phyloP scores from a whole-genome alignment of 257 asterid species.

The Solanum chilense region DNA sequence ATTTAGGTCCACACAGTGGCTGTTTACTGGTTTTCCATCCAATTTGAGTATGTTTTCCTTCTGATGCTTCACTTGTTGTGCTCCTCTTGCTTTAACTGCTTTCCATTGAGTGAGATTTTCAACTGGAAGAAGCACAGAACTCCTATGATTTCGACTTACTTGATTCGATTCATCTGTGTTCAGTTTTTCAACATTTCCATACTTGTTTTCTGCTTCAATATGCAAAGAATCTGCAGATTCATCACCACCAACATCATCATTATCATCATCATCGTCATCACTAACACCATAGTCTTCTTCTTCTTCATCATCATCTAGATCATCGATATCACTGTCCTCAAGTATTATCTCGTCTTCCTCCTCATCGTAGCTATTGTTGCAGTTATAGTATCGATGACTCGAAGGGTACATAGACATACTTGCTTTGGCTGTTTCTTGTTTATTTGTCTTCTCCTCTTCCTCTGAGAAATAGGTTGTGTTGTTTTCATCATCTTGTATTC shows the following conservation, averaged over 20 bases:
- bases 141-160: constrained; percentile 4
- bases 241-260: neutral
- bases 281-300: constrained; percentile 18
- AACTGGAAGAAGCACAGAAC: constrained; percentile 57
- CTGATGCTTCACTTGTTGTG: constrained; percentile 13
- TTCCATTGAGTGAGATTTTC: constrained; percentile 72
- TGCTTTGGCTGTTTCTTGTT: constrained; percentile 12
- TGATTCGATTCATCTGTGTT: constrained; percentile 5
- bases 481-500: constrained; percentile 29
- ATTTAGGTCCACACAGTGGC: neutral
- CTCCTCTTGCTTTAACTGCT: constrained; percentile 38
- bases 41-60: constrained; percentile 26
- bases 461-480: constrained; percentile 13
- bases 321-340: constrained; percentile 29
- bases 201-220: constrained; percentile 1
- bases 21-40: constrained; percentile 1
- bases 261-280: constrained; percentile 15
- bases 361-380: constrained; percentile 25
- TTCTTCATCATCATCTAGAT: constrained; percentile 15
- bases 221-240: neutral
- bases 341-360: constrained; percentile 32
- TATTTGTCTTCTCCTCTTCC: constrained; percentile 16
- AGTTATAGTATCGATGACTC: constrained; percentile 51
- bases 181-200: constrained; percentile 4
- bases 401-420: constrained; percentile 15